These are phyloP conservation scores for Hygrophoropsis aurantiaca DNA, from an alignment of 768 basidiomycete species.

Conservation along the genomic window DNA sequence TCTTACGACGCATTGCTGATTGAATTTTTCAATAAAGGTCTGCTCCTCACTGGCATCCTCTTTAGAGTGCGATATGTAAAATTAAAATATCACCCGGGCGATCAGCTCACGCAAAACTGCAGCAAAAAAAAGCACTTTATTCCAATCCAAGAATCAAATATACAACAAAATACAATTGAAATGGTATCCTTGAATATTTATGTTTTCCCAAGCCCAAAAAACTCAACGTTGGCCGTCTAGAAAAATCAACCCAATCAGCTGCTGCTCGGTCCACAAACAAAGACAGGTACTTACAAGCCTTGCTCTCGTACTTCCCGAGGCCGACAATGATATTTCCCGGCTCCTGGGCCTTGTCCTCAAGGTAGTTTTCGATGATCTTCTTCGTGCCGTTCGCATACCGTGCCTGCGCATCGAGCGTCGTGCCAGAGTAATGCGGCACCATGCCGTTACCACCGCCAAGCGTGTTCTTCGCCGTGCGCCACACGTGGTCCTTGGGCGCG, in stretches of 20 bases:
- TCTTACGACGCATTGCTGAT: no score
- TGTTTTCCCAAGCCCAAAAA: background rate
- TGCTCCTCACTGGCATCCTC: no score
- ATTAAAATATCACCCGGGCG: no score
- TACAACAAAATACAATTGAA: no score
- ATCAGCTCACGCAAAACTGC: no score
- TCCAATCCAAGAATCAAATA: no score
- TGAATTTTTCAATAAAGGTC: no score
- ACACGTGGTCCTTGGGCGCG: slow-evolving; percentile 81
- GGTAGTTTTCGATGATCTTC: slow-evolving; percentile 72
- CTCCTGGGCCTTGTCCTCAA: slow-evolving; percentile 63
- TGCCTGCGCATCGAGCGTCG: slow-evolving; percentile 85
- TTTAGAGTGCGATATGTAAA: no score
- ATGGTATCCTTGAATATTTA: no score
- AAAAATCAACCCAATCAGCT: slow-evolving; percentile 5
- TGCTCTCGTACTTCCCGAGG: slow-evolving; percentile 52
- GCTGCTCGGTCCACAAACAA: background rate
- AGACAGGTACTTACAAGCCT: slow-evolving; percentile 37
- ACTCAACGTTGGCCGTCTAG: slow-evolving; percentile 54
- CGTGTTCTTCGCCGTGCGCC: slow-evolving; percentile 81
- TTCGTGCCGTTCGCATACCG: slow-evolving; percentile 78
- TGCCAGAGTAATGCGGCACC: slow-evolving; percentile 86
- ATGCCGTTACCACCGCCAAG: slow-evolving; percentile 87
- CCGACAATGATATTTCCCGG: slow-evolving; percentile 82
- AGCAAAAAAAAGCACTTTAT: no score